Base-by-base conservation (phyloP, 768 basidiomycete genomes). In the Tulasnella sp. region DNA sequence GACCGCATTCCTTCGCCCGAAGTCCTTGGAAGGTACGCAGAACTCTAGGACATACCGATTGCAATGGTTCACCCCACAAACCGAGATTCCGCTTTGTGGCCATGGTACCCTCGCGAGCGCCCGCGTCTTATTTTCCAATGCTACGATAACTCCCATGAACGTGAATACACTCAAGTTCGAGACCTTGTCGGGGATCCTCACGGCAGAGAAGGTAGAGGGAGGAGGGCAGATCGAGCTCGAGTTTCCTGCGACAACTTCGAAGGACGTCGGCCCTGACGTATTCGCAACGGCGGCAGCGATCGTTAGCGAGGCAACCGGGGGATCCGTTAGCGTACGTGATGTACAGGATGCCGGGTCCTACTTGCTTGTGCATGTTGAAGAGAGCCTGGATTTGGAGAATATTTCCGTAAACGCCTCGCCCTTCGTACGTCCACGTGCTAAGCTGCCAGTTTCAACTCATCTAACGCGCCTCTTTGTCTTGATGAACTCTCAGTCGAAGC, bases 101-200 rank as follows among this genome's bases (percentile, higher is more conserved):
- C 71, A 72, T 57, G 71, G 67, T 3, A 70, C 72, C 8, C 65
- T 73, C 50, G 71, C 68, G 0, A 60, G 68, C 0, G 66, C 70
- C 0, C 53, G 65, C 21, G 61, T 67, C 22, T 56, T 70, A 43
- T 69, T 69, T 53, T 27, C 62, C 24, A 22, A 31, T 19, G 15
- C 29, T n/a, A 19, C 27, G 1, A n/a, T 52, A 21, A 10, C 59
- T 22, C 63, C 65, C 22, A 38, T 54, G 10, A 4, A 44, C 2
- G 60, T 64, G 0, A 53, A 38, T 12, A 15, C 31, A 7, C 57
- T 69, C n/a, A 19, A 48, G 17, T 70, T 67, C 61, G 31, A 62
- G 2, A 63, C 67, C 15, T 29, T 49, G 1, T 65, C 66, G 1
- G 68, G 68, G 2, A 30, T 21, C 1, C 62, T 69, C 24, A 43